phyloP scores from a whole-genome alignment of 495 filamentous ascomycete genomes.

The Ascodesmis nigricans region DNA sequence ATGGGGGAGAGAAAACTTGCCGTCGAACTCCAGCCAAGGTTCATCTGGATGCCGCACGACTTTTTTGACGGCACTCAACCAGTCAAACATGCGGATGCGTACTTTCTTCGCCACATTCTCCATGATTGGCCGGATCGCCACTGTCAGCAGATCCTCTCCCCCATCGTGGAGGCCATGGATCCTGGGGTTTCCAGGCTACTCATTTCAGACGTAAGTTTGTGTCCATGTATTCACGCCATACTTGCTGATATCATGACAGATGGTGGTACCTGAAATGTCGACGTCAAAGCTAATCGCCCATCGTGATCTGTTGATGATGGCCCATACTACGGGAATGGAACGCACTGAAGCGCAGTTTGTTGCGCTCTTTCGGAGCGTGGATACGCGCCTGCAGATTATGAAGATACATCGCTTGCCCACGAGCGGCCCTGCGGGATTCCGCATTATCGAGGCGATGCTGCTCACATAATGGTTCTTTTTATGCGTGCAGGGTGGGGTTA shows the following conservation, averaged over 20 bases:
- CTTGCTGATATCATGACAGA: too few species aligned
- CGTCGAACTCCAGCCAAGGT: background rate
- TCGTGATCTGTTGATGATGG: slow-evolving; percentile 5
- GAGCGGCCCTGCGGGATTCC: background rate
- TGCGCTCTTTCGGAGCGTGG: background rate
- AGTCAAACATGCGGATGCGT: slow-evolving; percentile 1
- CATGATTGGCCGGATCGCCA: slow-evolving; percentile 9
- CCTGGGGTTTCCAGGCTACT: background rate
- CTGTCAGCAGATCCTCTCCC: slow-evolving; percentile 6
- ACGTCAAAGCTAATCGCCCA: background rate
- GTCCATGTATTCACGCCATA: too few species aligned
- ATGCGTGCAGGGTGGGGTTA: too few species aligned
- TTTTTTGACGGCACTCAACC: slow-evolving; percentile 1
- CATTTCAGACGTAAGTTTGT: background rate
- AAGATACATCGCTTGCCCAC: background rate
- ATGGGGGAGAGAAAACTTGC: background rate
- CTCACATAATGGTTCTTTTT: too few species aligned
- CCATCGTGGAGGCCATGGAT: background rate
- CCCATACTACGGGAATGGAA: slow-evolving; percentile 1
- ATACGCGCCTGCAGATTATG: background rate
- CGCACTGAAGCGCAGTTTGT: background rate
- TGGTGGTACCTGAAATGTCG: slow-evolving; percentile 1
- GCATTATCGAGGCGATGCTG: background rate
- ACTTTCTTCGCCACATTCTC: slow-evolving; percentile 12
- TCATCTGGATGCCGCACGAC: slow-evolving; percentile 1